phyloP scores from a whole-genome alignment of 139 green algal genomes.

The Spirogloea muscicola region DNA sequence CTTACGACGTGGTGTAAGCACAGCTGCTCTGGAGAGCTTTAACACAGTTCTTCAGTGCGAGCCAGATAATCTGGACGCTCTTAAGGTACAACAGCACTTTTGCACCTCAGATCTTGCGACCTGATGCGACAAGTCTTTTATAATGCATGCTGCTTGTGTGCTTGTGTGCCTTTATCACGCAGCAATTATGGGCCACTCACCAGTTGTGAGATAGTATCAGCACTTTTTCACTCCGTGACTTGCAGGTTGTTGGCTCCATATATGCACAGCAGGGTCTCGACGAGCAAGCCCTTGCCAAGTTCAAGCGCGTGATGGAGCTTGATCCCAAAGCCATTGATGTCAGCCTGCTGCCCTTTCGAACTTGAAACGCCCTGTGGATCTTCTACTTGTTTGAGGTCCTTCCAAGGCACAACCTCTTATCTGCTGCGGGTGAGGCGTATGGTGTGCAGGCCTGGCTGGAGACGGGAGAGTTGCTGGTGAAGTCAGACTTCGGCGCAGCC shows the following conservation, averaged over 20 bases:
- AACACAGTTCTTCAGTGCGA: neutral
- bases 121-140: neutral
- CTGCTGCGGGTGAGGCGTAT: neutral
- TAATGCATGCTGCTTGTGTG: neutral
- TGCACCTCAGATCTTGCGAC: slow-evolving; percentile 23
- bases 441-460: slow-evolving; percentile 62
- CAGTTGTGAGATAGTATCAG: neutral
- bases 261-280: slow-evolving; percentile 17
- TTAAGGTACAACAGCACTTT: slow-evolving; percentile 3
- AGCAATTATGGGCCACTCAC: neutral
- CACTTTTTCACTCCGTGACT: too few relatives aligned
- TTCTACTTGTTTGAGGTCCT: too few relatives aligned
- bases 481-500: slow-evolving; percentile 4
- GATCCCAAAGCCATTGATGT: slow-evolving; percentile 44
- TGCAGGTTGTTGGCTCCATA: slow-evolving; percentile 24
- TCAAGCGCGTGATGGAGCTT: slow-evolving; percentile 55
- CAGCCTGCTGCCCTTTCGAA: neutral
- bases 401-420: too few relatives aligned
- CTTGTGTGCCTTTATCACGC: neutral
- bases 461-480: slow-evolving; percentile 71
- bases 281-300: slow-evolving; percentile 44
- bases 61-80: neutral
- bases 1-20: neutral
- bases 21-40: neutral
- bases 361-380: too few relatives aligned